phyloP scores from a whole-genome alignment of 805 yeast species.

The Myxozyma neotropica region DNA sequence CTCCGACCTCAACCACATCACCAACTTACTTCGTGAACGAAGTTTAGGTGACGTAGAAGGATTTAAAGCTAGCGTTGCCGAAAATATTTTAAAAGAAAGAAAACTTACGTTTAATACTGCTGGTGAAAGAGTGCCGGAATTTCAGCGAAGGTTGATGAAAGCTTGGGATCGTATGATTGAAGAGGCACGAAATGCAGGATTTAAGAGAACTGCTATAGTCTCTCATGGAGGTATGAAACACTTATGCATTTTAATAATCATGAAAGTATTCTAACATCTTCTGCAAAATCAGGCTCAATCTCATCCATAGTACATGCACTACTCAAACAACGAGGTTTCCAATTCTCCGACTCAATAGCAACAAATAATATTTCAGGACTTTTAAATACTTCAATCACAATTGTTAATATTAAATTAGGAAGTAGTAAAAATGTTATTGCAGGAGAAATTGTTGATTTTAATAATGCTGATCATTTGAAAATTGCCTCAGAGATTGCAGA shows the following conservation, averaged over 20 bases:
- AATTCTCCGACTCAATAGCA: constrained; percentile 11
- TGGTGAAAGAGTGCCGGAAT: constrained; percentile 15
- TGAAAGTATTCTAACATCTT: neutral
- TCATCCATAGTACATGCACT: constrained; percentile 21
- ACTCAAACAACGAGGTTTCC: constrained; percentile 14
- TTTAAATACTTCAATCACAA: constrained; percentile 27
- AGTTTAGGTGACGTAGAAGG: constrained; percentile 27
- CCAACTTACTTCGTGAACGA: constrained; percentile 23
- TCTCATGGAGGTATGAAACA: constrained; percentile 28
- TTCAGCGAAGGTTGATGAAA: constrained; percentile 9
- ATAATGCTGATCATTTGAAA: constrained; percentile 21
- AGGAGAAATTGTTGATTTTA: constrained; percentile 28
- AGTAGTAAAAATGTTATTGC: constrained; percentile 1
- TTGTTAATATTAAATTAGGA: constrained; percentile 20
- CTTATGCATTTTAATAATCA: neutral
- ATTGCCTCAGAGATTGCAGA: neutral
- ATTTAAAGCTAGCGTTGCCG: constrained; percentile 1
- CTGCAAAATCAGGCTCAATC: constrained; percentile 15
- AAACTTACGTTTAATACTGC: constrained; percentile 17
- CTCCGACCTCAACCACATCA: constrained; percentile 4
- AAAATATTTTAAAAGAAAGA: constrained; percentile 7
- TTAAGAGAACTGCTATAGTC: constrained; percentile 20
- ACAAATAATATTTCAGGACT: constrained; percentile 13
- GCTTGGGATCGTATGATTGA: constrained; percentile 25
- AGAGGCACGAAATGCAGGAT: constrained; percentile 11